Evolutionary conservation across 495 filamentous ascomycete genomes (phyloP).

Genomic region (Letharia lupina): DNA sequence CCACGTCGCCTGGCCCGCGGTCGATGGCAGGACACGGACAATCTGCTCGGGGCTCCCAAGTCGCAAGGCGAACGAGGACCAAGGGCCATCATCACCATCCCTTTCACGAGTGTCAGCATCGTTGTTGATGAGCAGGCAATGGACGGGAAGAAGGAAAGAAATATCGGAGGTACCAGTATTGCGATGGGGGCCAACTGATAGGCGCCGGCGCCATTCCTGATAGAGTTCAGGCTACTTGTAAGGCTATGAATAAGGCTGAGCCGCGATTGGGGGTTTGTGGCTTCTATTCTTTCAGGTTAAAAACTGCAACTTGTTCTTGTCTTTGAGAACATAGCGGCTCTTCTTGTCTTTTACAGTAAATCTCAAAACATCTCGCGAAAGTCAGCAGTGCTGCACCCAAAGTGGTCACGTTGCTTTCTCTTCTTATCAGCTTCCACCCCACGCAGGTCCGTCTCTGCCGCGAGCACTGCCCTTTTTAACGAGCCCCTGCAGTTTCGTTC

Average conservation of each 20-base stretch:
- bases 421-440: not conserved
- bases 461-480: not conserved
- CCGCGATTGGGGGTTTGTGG: not conserved
- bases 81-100: constrained; percentile 46
- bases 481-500: not conserved
- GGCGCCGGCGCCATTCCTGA: constrained; percentile 1
- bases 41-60: constrained; percentile 41
- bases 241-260: not conserved
- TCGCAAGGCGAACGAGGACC: constrained; percentile 43
- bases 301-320: not conserved
- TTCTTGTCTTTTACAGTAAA: not conserved
- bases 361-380: not conserved
- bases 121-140: not conserved
- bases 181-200: constrained; percentile 19
- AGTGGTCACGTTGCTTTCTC: not conserved
- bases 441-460: not conserved
- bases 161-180: constrained; percentile 9
- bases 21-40: constrained; percentile 40
- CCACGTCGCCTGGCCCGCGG: constrained; percentile 38
- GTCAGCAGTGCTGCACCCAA: not conserved
- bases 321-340: not conserved
- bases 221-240: not conserved
- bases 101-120: constrained; percentile 23
- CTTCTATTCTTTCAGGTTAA: not conserved
- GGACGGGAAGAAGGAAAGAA: not conserved